Conservation (phyloP, 1,284 basidiomycete species). For the Hypsizygus ulmarius region DNA sequence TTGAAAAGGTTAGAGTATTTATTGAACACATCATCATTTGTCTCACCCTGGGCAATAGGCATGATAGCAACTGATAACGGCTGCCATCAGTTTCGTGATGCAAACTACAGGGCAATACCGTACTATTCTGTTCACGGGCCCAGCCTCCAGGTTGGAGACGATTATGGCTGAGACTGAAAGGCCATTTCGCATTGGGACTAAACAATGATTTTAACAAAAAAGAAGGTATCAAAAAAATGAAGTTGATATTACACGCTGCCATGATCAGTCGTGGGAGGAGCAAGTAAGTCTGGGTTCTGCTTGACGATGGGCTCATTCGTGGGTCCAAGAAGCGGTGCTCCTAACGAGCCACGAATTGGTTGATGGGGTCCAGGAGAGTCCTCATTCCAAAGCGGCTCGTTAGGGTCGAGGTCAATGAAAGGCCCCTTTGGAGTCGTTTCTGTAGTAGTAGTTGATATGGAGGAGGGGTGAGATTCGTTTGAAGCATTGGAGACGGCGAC, state of each 20-base stretch:
- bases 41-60: constrained; percentile 56
- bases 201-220: background rate
- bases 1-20: constrained; percentile 2
- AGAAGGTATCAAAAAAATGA: background rate
- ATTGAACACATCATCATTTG: background rate
- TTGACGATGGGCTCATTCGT: constrained; percentile 50
- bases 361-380: constrained; percentile 23
- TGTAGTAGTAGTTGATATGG: constrained; percentile 15
- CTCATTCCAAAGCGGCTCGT: constrained; percentile 41
- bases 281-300: constrained; percentile 60
- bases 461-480: constrained; percentile 11
- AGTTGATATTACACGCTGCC: constrained; percentile 58
- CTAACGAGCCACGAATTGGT: constrained; percentile 41
- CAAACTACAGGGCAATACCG: constrained; percentile 10
- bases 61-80: constrained; percentile 45
- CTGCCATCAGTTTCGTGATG: constrained; percentile 4
- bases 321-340: constrained; percentile 55
- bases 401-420: constrained; percentile 51
- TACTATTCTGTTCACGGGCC: constrained; percentile 69
- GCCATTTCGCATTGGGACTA: constrained; percentile 68
- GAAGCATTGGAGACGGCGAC: constrained; percentile 10
- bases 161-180: constrained; percentile 67
- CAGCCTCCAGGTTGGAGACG: constrained; percentile 71
- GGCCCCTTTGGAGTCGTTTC: constrained; percentile 39
- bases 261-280: constrained; percentile 65